phyloP scores from a whole-genome alignment of 352 stramenopile species.

The Phytophthora cajani region DNA sequence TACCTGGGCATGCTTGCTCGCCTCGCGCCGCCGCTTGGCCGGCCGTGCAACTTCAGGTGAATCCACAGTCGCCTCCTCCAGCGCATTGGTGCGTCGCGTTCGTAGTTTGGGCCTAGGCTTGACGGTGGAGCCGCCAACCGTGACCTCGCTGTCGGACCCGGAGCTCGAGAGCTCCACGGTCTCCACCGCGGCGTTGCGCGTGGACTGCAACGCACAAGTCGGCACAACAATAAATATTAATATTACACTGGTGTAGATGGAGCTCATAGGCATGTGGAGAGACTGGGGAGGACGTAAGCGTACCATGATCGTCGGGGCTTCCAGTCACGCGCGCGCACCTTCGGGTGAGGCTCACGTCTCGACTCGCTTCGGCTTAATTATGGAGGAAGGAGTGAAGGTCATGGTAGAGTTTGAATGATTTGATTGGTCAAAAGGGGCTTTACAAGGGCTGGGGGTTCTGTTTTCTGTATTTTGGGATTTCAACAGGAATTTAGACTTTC shows the following conservation, averaged over 20 bases:
- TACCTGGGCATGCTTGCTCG: constrained; percentile 35
- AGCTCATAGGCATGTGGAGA: background rate
- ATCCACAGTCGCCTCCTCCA: constrained; percentile 19
- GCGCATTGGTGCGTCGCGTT: constrained; percentile 32
- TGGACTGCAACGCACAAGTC: constrained; percentile 12
- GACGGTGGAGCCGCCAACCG: constrained; percentile 16
- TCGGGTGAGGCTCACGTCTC: background rate
- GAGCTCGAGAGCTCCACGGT: constrained; percentile 37
- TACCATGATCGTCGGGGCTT: constrained; percentile 28
- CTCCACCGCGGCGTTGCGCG: constrained; percentile 9
- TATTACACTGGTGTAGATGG: background rate
- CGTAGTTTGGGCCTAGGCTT: constrained; percentile 51
- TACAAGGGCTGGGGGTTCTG: constrained; percentile 1
- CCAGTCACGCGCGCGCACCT: constrained; percentile 3
- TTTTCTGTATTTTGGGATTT: constrained; percentile 17
- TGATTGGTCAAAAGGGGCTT: constrained; percentile 29
- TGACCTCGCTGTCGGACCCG: constrained; percentile 35
- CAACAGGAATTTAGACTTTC: constrained; percentile 8
- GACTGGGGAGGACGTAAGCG: background rate
- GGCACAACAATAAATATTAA: background rate
- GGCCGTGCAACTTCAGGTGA: constrained; percentile 27
- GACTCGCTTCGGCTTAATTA: background rate
- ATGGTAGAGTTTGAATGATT: background rate
- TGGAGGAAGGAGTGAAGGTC: constrained; percentile 23
- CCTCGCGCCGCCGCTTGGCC: constrained; percentile 33